Evolutionary conservation across 129 eudicot genomes (phyloP).

Genomic region (Kitagawia praeruptora): DNA sequence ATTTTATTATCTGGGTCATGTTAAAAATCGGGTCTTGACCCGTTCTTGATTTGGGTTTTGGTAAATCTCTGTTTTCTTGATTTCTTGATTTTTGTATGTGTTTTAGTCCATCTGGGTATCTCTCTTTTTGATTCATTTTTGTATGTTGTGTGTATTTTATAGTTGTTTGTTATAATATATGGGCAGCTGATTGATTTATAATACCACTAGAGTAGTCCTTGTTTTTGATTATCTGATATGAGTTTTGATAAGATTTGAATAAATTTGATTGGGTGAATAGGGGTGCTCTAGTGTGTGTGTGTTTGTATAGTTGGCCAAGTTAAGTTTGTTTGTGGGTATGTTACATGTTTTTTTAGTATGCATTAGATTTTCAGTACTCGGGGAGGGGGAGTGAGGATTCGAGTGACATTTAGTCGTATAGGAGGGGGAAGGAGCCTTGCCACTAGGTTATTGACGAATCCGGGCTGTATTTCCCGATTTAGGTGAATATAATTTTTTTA

Average conservation of each 20-base stretch:
- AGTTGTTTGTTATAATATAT: neutral
- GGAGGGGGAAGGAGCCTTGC: neutral
- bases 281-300: neutral
- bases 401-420: neutral
- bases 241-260: neutral
- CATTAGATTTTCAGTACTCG: neutral
- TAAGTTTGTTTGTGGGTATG: neutral
- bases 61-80: slow-evolving; percentile 12
- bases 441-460: neutral
- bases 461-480: neutral
- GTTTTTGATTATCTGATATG: neutral
- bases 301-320: neutral
- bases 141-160: neutral
- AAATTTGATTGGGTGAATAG: neutral
- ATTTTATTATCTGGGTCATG: neutral
- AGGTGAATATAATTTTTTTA: neutral
- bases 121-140: neutral
- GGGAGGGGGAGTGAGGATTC: neutral
- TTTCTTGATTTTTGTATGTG: neutral
- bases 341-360: neutral
- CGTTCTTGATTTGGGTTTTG: neutral
- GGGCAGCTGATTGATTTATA: neutral
- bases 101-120: neutral
- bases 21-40: neutral
- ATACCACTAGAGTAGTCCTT: neutral